Evolutionary conservation across 257 asterid genomes (phyloP).

Genomic region (Solanum chilense): DNA sequence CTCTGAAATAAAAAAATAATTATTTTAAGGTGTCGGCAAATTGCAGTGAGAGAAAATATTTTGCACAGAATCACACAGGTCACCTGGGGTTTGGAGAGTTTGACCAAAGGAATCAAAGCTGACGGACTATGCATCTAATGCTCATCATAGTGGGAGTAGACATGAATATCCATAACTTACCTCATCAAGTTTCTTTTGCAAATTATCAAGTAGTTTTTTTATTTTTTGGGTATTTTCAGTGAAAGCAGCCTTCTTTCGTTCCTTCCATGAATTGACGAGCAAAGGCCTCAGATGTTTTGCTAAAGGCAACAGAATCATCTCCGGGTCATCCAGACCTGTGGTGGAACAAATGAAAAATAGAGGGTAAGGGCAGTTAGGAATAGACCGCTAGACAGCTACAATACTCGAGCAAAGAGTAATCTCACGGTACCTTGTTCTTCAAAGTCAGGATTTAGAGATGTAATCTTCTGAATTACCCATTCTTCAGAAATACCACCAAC

Average conservation of each 20-base stretch:
- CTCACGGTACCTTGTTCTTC: constrained; percentile 65
- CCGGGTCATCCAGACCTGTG: constrained; percentile 53
- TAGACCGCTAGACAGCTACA: background rate
- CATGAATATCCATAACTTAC: constrained; percentile 23
- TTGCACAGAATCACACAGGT: background rate
- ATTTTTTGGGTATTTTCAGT: constrained; percentile 82
- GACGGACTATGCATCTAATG: background rate
- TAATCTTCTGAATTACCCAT: constrained; percentile 57
- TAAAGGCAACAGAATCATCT: constrained; percentile 69
- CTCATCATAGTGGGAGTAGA: background rate
- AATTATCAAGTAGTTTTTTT: constrained; percentile 61
- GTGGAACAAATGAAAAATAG: background rate
- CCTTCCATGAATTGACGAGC: constrained; percentile 79
- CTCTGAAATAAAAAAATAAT: background rate
- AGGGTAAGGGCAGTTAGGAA: background rate
- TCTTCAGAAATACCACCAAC: constrained; percentile 62
- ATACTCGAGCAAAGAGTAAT: background rate
- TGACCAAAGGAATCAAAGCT: background rate
- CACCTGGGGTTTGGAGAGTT: background rate
- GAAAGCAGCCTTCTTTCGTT: constrained; percentile 73
- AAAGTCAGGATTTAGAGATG: constrained; percentile 67
- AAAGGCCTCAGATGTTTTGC: constrained; percentile 74
- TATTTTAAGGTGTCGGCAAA: too few species aligned
- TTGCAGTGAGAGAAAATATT: background rate
- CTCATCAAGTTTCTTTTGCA: constrained; percentile 92